These are phyloP conservation scores for Pyrenochaeta sp. DNA, from an alignment of 2,329 filamentous ascomycete genomes.

Conservation along the genomic window DNA sequence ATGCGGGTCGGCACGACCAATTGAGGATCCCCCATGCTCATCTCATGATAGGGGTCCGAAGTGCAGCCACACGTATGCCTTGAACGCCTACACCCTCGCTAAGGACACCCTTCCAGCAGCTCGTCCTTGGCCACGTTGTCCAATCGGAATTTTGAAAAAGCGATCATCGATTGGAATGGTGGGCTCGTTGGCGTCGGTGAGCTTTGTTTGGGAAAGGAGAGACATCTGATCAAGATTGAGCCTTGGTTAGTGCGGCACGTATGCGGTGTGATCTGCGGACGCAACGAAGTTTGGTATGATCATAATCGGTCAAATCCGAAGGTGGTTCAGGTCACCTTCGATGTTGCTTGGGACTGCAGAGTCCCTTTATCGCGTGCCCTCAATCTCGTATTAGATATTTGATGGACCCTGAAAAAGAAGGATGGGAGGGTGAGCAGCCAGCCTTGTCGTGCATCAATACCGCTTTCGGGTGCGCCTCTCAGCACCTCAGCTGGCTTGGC, in stretches of 20 bases:
- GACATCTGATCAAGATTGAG: no score
- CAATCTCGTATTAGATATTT: not conserved
- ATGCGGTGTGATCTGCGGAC: no score
- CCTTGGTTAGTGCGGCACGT: no score
- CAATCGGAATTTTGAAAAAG: not conserved
- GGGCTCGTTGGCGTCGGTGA: not conserved
- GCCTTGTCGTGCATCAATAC: not conserved
- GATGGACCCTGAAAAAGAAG: not conserved
- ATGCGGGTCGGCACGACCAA: constrained; percentile 5
- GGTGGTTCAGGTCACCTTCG: not conserved
- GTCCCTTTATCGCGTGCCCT: not conserved
- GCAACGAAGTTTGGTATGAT: no score
- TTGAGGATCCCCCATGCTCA: constrained; percentile 12
- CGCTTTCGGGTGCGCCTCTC: not conserved
- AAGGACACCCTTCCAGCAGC: not conserved
- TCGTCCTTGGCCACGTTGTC: not conserved
- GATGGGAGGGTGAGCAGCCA: not conserved
- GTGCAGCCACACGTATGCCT: constrained; percentile 18
- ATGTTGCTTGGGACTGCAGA: not conserved
- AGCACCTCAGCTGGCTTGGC: constrained; percentile 1
- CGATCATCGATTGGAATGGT: not conserved
- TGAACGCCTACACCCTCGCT: constrained; percentile 5
- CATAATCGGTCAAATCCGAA: no score
- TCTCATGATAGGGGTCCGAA: constrained; percentile 5
- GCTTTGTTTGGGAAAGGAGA: no score